phyloP scores from a whole-genome alignment of 768 basidiomycete genomes.

The Boletellus emodensis region DNA sequence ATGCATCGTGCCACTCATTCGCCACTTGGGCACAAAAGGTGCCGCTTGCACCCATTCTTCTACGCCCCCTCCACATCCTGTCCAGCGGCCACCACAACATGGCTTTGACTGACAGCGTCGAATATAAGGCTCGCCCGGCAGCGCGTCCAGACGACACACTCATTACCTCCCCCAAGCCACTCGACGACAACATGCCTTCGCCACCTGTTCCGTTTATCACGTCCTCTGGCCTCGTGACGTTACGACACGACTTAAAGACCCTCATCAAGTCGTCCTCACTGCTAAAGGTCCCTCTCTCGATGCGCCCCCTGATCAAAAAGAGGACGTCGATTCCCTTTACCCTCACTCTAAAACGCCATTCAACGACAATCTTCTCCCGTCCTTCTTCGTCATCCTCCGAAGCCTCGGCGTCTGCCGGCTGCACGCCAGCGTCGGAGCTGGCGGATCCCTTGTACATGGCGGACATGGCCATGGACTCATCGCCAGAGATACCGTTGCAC shows the following conservation, averaged over 20 bases:
- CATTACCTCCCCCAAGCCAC: slow-evolving; percentile 16
- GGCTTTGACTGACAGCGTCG: slow-evolving; percentile 12
- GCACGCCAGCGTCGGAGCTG: slow-evolving; percentile 17
- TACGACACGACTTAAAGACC: slow-evolving; percentile 29
- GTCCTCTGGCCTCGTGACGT: slow-evolving; percentile 25
- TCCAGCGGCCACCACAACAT: slow-evolving; percentile 16
- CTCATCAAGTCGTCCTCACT: slow-evolving; percentile 23
- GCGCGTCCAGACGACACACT: slow-evolving; percentile 10
- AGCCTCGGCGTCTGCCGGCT: slow-evolving; percentile 7
- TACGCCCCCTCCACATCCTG: slow-evolving; percentile 14
- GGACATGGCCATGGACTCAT: slow-evolving; percentile 1
- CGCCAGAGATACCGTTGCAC: slow-evolving; percentile 2
- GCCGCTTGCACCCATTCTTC: slow-evolving; percentile 8
- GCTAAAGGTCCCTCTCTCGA: slow-evolving; percentile 25
- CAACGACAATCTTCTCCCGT: slow-evolving; percentile 22
- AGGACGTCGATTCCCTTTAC: slow-evolving; percentile 22
- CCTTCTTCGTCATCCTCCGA: slow-evolving; percentile 16
- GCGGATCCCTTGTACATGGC: slow-evolving; percentile 17
- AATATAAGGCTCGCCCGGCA: slow-evolving; percentile 18
- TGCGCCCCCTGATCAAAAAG: slow-evolving; percentile 28
- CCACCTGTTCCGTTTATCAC: slow-evolving; percentile 26
- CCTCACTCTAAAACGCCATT: slow-evolving; percentile 24
- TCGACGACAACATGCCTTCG: slow-evolving; percentile 21
- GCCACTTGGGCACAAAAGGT: slow-evolving; percentile 18
- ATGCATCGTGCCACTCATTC: slow-evolving; percentile 5